Evolutionary conservation across 2,329 filamentous ascomycete species (phyloP), one percentile per base, ranked within the genome.

Genomic region (Alternaria gaisen): DNA sequence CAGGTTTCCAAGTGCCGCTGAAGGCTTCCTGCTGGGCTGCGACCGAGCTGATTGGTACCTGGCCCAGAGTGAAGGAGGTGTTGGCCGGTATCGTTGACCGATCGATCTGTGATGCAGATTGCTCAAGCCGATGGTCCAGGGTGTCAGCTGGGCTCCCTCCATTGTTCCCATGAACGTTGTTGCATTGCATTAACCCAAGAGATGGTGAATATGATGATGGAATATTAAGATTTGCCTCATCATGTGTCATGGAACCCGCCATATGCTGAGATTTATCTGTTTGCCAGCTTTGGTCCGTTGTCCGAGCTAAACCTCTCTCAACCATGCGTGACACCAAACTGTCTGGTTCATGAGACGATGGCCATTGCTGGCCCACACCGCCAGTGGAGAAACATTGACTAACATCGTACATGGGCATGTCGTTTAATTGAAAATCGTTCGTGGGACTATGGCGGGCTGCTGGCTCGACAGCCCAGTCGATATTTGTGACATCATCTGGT

Each of bases 391-490:
- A 3, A 16, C 42, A 32, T 26, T 43, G 43, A 14, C 52, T 26
- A 18, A 43, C 34, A 53, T 34, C 36, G 24, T 53, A 46, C 56
- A 65, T 58, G 36, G 53, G 48, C 22, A 53, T 22, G 22, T 61
- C 52, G 50, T 53, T 38, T 10, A 40, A 16, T 9, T 46, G 36
- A 4, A 34, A 43, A 9, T 18, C 20, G 26, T 56, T 48, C 6
- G 42, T 28, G 30, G 48, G 36, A 48, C 44, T 24, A 61, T 51
- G 41, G 51, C 62, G 41, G 70, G 63, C 40, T 28, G 26, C 48
- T 26, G 56, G 48, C 20, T 56, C 43, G 5, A 40, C 26, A n/a
- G 61, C 54, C 73, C 74, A 77, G 32, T 76, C 72, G 70, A 76
- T 76, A 38, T 60, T 24, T 11, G 51, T 57, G 14, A 69, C 60